phyloP scores from a whole-genome alignment of 192 early-diverging fungal genomes.

The Umbelopsis ramanniana region DNA sequence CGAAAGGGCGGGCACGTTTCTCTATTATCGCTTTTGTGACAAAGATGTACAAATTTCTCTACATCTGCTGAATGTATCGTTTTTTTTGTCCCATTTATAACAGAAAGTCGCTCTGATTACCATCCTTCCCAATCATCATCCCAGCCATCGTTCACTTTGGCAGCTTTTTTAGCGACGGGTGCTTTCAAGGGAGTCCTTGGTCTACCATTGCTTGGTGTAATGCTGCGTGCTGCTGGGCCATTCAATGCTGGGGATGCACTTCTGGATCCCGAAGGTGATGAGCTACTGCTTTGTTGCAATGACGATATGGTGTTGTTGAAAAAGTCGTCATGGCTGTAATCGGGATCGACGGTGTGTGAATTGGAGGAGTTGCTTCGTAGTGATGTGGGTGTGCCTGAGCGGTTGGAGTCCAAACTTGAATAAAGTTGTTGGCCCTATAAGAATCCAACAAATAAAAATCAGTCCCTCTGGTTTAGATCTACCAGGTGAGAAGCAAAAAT shows the following conservation, averaged over 20 bases:
- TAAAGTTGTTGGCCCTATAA: constrained; percentile 16
- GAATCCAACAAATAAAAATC: not conserved
- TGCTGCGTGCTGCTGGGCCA: constrained; percentile 18
- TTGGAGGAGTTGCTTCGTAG: constrained; percentile 22
- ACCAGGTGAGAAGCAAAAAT: not conserved
- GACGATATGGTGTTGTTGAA: constrained; percentile 40
- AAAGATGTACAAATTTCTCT: not conserved
- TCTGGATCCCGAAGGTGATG: constrained; percentile 28
- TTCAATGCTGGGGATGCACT: constrained; percentile 29
- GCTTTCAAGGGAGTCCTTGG: constrained; percentile 35
- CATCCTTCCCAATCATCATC: constrained; percentile 48
- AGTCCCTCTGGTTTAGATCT: too few species aligned
- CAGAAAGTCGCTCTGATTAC: constrained; percentile 18
- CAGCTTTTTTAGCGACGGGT: constrained; percentile 17
- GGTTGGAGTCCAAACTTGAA: constrained; percentile 5
- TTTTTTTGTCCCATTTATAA: not conserved
- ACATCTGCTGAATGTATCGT: not conserved
- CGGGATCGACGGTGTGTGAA: constrained; percentile 24
- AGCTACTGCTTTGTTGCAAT: constrained; percentile 32
- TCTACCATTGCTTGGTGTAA: constrained; percentile 25
- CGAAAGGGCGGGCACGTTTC: constrained; percentile 6
- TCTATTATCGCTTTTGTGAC: constrained; percentile 4
- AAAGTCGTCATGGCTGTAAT: constrained; percentile 37
- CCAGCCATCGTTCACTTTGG: constrained; percentile 30
- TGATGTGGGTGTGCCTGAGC: constrained; percentile 19